phyloP scores from a whole-genome alignment of 2,329 filamentous ascomycete species.

The Epichloe typhina region DNA sequence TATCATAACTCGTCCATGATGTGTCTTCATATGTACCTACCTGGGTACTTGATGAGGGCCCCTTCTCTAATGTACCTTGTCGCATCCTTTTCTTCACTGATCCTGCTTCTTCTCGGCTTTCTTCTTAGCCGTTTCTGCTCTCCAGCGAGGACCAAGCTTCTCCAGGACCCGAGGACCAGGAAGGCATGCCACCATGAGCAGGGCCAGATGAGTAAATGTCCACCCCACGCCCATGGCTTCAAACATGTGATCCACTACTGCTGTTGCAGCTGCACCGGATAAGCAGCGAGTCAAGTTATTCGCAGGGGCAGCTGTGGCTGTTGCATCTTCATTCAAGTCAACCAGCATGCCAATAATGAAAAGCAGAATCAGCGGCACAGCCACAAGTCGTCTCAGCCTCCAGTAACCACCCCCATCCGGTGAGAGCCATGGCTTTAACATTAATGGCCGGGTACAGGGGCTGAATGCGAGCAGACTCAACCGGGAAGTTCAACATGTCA shows the following conservation, averaged over 20 bases:
- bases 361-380: constrained; percentile 39
- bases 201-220: constrained; percentile 46
- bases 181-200: constrained; percentile 34
- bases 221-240: constrained; percentile 43
- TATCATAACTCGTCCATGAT: not conserved
- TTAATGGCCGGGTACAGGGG: too few relatives aligned
- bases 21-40: not conserved
- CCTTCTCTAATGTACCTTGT: not conserved
- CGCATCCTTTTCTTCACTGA: not conserved
- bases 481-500: too few relatives aligned
- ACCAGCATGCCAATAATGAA: constrained; percentile 48
- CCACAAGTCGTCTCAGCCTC: constrained; percentile 28
- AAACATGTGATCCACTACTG: constrained; percentile 47
- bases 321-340: constrained; percentile 47
- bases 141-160: constrained; percentile 35
- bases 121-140: constrained; percentile 33
- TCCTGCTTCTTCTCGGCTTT: not conserved
- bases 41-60: not conserved
- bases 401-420: too few relatives aligned
- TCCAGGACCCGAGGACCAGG: constrained; percentile 37
- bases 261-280: constrained; percentile 44
- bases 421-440: too few relatives aligned
- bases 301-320: constrained; percentile 49
- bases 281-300: constrained; percentile 52
- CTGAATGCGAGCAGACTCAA: too few relatives aligned